Base-by-base conservation (phyloP, 164 flowering plant genomes). In the Vitis amurensis region DNA sequence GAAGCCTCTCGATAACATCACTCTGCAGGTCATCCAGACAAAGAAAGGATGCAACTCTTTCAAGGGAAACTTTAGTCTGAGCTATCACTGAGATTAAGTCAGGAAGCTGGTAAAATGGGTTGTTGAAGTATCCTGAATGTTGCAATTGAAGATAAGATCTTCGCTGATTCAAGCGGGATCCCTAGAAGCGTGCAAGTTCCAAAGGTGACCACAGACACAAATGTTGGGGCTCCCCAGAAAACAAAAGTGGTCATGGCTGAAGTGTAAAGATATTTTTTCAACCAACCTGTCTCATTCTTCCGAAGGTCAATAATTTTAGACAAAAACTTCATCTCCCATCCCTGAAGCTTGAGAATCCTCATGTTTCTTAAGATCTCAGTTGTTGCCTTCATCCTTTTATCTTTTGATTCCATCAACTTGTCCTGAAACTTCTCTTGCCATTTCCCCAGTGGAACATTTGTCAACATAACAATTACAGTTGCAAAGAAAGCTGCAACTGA, bases 291-390 rank as follows among this genome's bases (percentile, higher is more conserved):
- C 73, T 91, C 97, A 16, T 27, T 66, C 17, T 84, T 71, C 66
- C 93, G 77, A 14, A 86, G 86, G 17, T 84, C 86, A 2, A 55
- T 3, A 61, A 91, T 79, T 71, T 79, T 88, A 0, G 86, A 84
- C 73, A 88, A 68, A 72, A 88, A 89, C 79, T 79, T 89, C 87
- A 84, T 80, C 71, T 91, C 94, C 94, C 97, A 91, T 10, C 81
- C 92, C 63, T 89, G 94, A 62, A 91, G 87, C 77, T 91, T 91
- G 67, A 91, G 87, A 68, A 91, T 86, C 63, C 90, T 89, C 97
- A 91, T 88, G 79, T 88, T 89, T 79, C 87, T 82, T 53, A 89
- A 76, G 11, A 85, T 77, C 73, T 88, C 97, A 14, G 94, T 81
- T 0, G 90, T 91, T 9, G 82, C 82, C 73, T 83, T 88, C 94